A percentile compares a stretch with the other conserved stretches of the same genome.
Conservation (phyloP, 1,284 basidiomycete species). For the Hemileia vastatrix region DNA sequence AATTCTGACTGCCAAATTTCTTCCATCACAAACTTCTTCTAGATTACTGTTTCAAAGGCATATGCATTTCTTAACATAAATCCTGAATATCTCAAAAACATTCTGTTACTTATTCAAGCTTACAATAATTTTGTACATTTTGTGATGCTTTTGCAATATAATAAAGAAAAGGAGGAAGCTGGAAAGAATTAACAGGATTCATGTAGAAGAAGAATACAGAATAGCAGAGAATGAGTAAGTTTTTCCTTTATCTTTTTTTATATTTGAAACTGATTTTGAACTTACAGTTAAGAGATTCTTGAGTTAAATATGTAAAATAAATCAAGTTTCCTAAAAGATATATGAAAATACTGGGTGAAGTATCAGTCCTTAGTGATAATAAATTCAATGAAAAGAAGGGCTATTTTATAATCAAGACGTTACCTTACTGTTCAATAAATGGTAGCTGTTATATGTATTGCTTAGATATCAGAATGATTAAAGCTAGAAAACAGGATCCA, state of each 20-base stretch:
- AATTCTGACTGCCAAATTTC: neutral
- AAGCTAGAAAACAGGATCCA: neutral
- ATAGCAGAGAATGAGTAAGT: neutral
- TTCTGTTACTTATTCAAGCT: neutral
- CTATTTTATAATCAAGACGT: neutral
- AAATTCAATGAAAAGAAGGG: neutral
- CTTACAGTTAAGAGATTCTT: too few species aligned
- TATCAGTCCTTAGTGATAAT: neutral
- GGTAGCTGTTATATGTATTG: neutral
- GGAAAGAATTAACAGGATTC: neutral
- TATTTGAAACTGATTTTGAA: neutral
- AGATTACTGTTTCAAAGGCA: neutral
- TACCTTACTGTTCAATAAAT: neutral
- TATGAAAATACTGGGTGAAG: neutral
- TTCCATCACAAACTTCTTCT: neutral
- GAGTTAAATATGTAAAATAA: neutral
- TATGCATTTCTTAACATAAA: neutral
- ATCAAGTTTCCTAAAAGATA: neutral
- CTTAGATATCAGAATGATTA: neutral
- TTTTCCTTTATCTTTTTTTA: too few species aligned
- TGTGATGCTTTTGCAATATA: neutral
- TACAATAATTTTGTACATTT: constrained; percentile 1
- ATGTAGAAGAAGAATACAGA: neutral
- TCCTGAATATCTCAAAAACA: neutral
- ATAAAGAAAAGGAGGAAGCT: neutral